Evolutionary conservation across 345 rosid genomes (phyloP), one percentile per base, ranked within the genome.

Genomic region (Pugionium cornutum): DNA sequence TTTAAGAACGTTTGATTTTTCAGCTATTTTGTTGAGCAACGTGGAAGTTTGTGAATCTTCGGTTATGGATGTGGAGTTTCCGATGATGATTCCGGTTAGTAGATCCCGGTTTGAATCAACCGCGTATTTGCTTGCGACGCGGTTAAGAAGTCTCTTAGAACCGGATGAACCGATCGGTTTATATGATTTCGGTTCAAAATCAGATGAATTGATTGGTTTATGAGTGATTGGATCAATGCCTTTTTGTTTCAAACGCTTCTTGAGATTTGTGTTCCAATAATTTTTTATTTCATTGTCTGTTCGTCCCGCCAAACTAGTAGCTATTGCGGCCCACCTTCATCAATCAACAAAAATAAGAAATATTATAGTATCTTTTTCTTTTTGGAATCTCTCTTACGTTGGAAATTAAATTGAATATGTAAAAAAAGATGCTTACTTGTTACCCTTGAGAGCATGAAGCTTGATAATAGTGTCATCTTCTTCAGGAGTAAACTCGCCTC

Each of bases 221-320:
- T 74, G 86, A 42, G 78, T 79, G 35, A 67, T 64, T 8, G 85
- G 84, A 55, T 81, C 85, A 11, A 75, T 49, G 3, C 79, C 81
- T 79, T 72, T 78, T 49, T 45, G 62, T 26, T 56, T 47, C 29
- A 84, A 63, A 30, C 76, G 80, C 58, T 82, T 84, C 73, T 70
- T 84, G 37, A 84, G 67, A 64, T 82, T 81, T 3, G 87, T 81
- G 65, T 84, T 80, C 89, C 89, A 84, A 39, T 76, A 78, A 31
- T 82, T 84, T 76, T 84, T 84, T 4, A 84, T 80, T 50, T 82
- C 86, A 30, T 84, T 82, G 53, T 82, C 89, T 0, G 89, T 84
- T 50, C 85, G 59, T 9, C 80, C 77, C 5, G 78, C 73, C 42
- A 84, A 73, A 36, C 64, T 60, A 28, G 60, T 66, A 6, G 87